Evolutionary conservation across 257 asterid species (phyloP).

Genomic region (Fraxinus anomala): DNA sequence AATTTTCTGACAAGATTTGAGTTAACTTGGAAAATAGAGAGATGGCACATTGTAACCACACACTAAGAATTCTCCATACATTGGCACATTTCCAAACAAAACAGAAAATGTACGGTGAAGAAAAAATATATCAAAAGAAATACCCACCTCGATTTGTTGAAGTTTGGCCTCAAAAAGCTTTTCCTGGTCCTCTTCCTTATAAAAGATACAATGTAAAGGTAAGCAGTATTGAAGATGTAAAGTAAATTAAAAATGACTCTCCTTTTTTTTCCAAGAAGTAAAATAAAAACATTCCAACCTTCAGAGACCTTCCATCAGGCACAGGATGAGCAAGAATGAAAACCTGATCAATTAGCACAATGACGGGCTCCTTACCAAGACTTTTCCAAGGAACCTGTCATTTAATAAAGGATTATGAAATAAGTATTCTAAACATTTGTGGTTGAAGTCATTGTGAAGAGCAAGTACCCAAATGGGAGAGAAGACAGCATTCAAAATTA

Average conservation of each 20-base stretch:
- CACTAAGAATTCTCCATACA: background rate
- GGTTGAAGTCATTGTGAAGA: constrained; percentile 17
- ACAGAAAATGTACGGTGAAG: constrained; percentile 15
- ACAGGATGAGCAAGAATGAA: constrained; percentile 91
- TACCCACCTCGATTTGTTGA: constrained; percentile 89
- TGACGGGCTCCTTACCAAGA: constrained; percentile 99
- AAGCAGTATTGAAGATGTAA: constrained; percentile 2
- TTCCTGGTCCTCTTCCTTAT: constrained; percentile 81
- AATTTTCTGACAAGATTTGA: background rate
- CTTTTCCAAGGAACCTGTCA: constrained; percentile 97
- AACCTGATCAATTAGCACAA: constrained; percentile 91
- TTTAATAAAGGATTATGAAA: constrained; percentile 27
- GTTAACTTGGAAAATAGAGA: background rate
- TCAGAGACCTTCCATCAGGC: constrained; percentile 67
- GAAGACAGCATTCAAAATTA: constrained; percentile 6
- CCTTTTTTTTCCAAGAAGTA: constrained; percentile 4
- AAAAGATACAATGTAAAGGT: constrained; percentile 30
- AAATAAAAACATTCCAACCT: constrained; percentile 52
- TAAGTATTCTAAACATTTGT: constrained; percentile 13
- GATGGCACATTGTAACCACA: background rate
- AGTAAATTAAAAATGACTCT: constrained; percentile 15
- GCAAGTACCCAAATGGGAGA: constrained; percentile 1
- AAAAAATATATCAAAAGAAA: constrained; percentile 9
- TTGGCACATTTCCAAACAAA: background rate
- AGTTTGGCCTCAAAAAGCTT: constrained; percentile 94